Conservation (phyloP, 305 asterid genomes). For the Fraxinus latifolia region DNA sequence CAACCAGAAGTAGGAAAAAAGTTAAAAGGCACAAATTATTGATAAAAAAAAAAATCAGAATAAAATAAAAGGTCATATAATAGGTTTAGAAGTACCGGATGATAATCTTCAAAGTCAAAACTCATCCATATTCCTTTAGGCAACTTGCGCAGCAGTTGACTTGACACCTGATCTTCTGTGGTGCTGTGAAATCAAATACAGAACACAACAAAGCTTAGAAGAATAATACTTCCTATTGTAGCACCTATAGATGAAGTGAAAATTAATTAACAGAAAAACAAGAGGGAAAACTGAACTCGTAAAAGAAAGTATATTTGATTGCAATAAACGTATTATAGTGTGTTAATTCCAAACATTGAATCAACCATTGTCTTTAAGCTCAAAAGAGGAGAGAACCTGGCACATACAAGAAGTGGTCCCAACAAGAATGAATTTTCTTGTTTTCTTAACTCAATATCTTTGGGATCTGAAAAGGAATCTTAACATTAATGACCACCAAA, state of each 20-base stretch:
- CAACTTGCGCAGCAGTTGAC: slow-evolving; percentile 53
- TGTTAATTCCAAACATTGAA: not conserved
- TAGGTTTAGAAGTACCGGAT: slow-evolving; percentile 45
- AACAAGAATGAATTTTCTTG: slow-evolving; percentile 79
- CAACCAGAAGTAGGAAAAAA: slow-evolving; percentile 8
- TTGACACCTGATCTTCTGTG: slow-evolving; percentile 40
- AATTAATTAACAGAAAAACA: not conserved
- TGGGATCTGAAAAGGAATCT: slow-evolving; percentile 59
- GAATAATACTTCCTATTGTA: not conserved
- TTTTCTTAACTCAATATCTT: slow-evolving; percentile 67
- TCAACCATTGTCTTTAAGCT: not conserved
- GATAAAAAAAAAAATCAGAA: slow-evolving; percentile 20
- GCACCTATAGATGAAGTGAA: not conserved
- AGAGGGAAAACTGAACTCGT: not conserved
- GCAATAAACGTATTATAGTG: not conserved
- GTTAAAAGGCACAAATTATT: not conserved
- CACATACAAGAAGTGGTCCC: slow-evolving; percentile 80
- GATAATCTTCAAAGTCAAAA: slow-evolving; percentile 89
- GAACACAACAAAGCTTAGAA: not conserved
- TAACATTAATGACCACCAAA: slow-evolving; percentile 11
- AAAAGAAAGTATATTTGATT: not conserved
- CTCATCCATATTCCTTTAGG: slow-evolving; percentile 79
- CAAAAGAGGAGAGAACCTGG: slow-evolving; percentile 54
- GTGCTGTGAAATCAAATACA: slow-evolving; percentile 49
- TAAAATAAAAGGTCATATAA: not conserved